A percentile compares a stretch with the other conserved stretches of the same genome.
Conservation (phyloP, 495 filamentous ascomycete genomes). For the Paragyromitra xinjiangensis region DNA sequence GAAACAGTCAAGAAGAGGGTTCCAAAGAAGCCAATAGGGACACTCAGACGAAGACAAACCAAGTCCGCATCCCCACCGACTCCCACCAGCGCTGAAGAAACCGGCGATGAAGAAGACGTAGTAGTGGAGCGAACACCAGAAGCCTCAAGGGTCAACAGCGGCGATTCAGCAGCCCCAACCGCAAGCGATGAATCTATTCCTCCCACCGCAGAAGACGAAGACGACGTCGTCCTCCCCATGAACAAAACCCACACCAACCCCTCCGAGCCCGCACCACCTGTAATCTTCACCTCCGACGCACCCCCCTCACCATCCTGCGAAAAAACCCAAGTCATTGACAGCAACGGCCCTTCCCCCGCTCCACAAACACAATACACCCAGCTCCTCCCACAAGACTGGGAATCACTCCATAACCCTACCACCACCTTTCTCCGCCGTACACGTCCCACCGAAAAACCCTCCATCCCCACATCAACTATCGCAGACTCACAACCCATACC, state of each 20-base stretch:
- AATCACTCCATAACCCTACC: constrained; percentile 34
- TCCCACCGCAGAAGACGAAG: constrained; percentile 17
- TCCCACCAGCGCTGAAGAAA: constrained; percentile 31
- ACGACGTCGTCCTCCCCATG: constrained; percentile 33
- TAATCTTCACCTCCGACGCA: constrained; percentile 8
- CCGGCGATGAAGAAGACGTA: constrained; percentile 40
- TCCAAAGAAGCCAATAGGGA: neutral
- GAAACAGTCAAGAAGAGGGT: neutral
- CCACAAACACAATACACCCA: constrained; percentile 36
- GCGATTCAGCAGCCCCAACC: neutral
- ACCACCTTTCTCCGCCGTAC: neutral
- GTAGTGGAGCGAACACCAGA: constrained; percentile 1
- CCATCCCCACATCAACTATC: constrained; percentile 8
- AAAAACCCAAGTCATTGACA: constrained; percentile 10
- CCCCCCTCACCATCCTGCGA: neutral
- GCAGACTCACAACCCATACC: constrained; percentile 19
- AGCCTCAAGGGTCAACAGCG: neutral
- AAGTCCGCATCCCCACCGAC: constrained; percentile 27
- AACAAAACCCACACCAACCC: neutral
- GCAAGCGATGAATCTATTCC: constrained; percentile 1
- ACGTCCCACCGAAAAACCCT: neutral
- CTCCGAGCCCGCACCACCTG: neutral
- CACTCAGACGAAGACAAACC: neutral
- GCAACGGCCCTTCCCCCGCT: neutral
- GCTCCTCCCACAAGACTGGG: constrained; percentile 34